Evolutionary conservation across 2,329 filamentous ascomycete species (phyloP), one percentile per base, ranked within the genome.

Genomic region (Paecilomyces formosus): DNA sequence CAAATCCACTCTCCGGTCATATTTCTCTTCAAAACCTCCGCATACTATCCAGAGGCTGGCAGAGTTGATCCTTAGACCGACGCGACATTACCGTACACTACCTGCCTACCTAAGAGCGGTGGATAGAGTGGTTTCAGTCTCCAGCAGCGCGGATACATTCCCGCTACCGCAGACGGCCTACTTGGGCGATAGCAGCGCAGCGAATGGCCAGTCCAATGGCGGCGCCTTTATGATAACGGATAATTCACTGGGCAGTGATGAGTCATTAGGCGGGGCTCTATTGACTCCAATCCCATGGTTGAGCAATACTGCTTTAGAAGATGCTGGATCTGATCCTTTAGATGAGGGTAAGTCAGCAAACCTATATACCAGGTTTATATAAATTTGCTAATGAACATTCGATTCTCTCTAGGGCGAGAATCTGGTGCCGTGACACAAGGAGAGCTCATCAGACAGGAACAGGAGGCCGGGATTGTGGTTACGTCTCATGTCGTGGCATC

Each of bases 221-320:
- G 64, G 68, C 58, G 61, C 74, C 64, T 65, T 74, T 22, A 63
- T 72, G 49, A 67, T 74, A 13, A 65, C 68, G 21, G 69, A 74
- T 31, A 67, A 69, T 56, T 65, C 66, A 5, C 78, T 93, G 6
- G 92, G 91, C 1, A 91, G 89, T 54, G 93, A 97, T 66, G 93
- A 97, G 71, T 88, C 88, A 12, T 79, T 97, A 1, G 93, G 93
- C 22, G 94, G 94, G 6, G 94, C 94, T 0, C 80, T 97, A 18
- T 80, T 99, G 55, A 97, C 93, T 0, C 94, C 93, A 0, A 97
- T 99, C 58, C 90, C 92, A 0, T 99, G 94, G 94, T 78, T 97
- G 55, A 80, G 69, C 59, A 72, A 74, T 65, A 54, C 65, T 33
- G 70, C 70, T 1, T 66, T 72, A 1, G 71, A 66, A 18, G 63